Evolutionary conservation across 805 yeast species (phyloP).

Genomic region (Ogataea pini): DNA sequence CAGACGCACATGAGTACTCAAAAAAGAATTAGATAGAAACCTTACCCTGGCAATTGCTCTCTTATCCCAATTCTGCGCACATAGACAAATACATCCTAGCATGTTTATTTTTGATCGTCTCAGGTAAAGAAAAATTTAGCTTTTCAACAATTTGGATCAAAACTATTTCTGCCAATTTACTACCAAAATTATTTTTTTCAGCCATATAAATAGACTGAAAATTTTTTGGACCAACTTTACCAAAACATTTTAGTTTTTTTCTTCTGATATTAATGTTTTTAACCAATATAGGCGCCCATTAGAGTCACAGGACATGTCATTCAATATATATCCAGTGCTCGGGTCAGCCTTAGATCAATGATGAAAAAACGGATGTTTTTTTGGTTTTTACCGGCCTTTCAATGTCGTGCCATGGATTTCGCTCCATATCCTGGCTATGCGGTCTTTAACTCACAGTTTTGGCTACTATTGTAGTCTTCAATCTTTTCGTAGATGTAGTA

Average conservation of each 20-base stretch:
- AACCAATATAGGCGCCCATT: conserved; percentile 73
- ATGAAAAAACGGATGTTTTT: conserved; percentile 22
- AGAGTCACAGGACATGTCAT: conserved; percentile 64
- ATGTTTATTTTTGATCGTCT: background rate
- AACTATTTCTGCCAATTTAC: conserved; percentile 1
- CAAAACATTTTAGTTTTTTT: conserved; percentile 12
- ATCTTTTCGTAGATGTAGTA: background rate
- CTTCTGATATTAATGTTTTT: conserved; percentile 29
- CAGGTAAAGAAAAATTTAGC: background rate
- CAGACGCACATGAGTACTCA: conserved; percentile 63
- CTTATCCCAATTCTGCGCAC: background rate
- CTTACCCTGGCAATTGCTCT: background rate
- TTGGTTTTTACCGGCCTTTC: conserved; percentile 51
- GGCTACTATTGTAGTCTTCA: background rate
- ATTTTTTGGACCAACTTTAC: conserved; percentile 15
- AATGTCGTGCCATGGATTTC: conserved; percentile 52
- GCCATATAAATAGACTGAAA: conserved; percentile 5
- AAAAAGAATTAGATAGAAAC: conserved; percentile 32
- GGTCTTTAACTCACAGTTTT: conserved; percentile 69
- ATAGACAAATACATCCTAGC: background rate
- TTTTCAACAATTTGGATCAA: background rate
- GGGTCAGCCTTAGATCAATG: conserved; percentile 84
- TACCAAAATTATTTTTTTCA: background rate
- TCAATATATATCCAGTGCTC: conserved; percentile 74
- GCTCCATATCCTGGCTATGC: conserved; percentile 55